These are phyloP conservation scores for Tuber indicum DNA, from an alignment of 495 filamentous ascomycete species.

Conservation along the genomic window DNA sequence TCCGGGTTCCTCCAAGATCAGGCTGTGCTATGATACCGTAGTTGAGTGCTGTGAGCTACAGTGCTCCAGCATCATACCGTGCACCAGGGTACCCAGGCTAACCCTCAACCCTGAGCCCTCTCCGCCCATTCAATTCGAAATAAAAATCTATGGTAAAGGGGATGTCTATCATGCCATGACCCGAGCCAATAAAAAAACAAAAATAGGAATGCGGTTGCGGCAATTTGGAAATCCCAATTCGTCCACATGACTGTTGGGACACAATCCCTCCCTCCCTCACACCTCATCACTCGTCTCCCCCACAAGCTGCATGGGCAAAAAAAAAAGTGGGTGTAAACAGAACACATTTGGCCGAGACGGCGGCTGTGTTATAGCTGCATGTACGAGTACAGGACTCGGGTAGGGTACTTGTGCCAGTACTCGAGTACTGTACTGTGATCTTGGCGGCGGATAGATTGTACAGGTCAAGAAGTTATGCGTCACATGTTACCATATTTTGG, in stretches of 20 bases:
- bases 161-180: background rate
- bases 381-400: too few species aligned
- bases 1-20: background rate
- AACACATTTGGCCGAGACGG: background rate
- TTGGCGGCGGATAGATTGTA: background rate
- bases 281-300: background rate
- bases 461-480: background rate
- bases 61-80: background rate
- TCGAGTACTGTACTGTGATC: background rate
- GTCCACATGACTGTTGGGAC: background rate
- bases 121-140: background rate
- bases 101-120: background rate
- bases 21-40: background rate
- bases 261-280: background rate
- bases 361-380: background rate
- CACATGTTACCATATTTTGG: background rate
- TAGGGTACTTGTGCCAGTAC: too few species aligned
- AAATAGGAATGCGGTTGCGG: background rate
- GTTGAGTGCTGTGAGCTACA: background rate
- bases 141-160: background rate
- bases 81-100: background rate
- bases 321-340: background rate
- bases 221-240: background rate
- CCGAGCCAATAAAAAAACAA: background rate
- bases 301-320: background rate